phyloP scores from a whole-genome alignment of 768 basidiomycete genomes.

The Rhodotorula babjevae region DNA sequence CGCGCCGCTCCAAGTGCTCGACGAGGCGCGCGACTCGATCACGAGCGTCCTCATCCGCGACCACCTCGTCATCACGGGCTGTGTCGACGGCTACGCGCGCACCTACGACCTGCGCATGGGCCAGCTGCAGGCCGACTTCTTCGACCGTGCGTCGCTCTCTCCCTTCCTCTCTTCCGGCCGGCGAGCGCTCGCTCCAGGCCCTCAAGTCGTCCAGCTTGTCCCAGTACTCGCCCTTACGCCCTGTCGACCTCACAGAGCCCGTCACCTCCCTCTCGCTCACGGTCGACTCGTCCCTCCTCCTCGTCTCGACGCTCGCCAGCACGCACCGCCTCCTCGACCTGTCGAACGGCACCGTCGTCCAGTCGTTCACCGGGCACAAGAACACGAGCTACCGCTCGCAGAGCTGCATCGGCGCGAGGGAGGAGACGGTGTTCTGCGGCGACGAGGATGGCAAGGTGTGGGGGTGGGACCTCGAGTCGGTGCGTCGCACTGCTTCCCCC shows the following conservation, averaged over 20 bases:
- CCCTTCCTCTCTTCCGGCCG: too few species aligned
- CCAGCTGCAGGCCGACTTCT: constrained; percentile 77
- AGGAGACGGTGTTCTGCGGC: constrained; percentile 75
- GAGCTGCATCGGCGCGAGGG: constrained; percentile 77
- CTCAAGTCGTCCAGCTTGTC: neutral
- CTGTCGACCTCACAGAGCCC: constrained; percentile 57
- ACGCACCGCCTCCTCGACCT: constrained; percentile 81
- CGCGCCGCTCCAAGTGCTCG: constrained; percentile 81
- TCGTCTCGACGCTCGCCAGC: constrained; percentile 78
- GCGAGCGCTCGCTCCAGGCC: too few species aligned
- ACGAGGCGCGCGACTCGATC: constrained; percentile 81
- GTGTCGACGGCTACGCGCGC: constrained; percentile 84
- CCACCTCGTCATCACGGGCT: constrained; percentile 65
- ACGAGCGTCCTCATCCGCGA: constrained; percentile 68
- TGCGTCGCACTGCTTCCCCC: constrained; percentile 50
- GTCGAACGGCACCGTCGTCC: constrained; percentile 72
- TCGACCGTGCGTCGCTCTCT: constrained; percentile 64
- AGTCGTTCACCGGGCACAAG: constrained; percentile 73
- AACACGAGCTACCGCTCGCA: constrained; percentile 69
- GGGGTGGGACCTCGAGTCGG: constrained; percentile 90
- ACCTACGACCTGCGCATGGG: constrained; percentile 95
- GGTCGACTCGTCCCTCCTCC: constrained; percentile 69
- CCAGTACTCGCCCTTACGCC: neutral
- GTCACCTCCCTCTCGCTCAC: constrained; percentile 78
- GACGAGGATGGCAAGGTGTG: constrained; percentile 86